Conservation (phyloP, 805 yeast species). For the Huiozyma naganishii region DNA sequence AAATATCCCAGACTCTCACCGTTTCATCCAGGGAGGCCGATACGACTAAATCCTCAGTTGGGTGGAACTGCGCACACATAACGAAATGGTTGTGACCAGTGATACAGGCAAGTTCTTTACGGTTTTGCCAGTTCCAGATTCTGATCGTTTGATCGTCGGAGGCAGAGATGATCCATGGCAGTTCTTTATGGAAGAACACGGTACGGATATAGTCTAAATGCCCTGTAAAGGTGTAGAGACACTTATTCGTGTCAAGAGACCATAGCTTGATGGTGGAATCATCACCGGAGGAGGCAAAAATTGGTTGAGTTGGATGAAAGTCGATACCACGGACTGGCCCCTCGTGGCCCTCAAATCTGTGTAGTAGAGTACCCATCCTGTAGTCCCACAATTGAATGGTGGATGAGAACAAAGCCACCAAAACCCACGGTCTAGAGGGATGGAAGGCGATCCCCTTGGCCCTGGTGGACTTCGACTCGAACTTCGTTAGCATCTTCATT, state of each 20-base stretch:
- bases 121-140: slow-evolving; percentile 99
- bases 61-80: slow-evolving; percentile 97
- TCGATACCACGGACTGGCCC: slow-evolving; percentile 95
- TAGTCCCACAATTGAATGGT: slow-evolving; percentile 99
- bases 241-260: slow-evolving; percentile 86
- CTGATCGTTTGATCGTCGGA: slow-evolving; percentile 98
- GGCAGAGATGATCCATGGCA: slow-evolving; percentile 94
- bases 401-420: slow-evolving; percentile 91
- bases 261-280: slow-evolving; percentile 92
- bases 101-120: slow-evolving; percentile 91
- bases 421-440: slow-evolving; percentile 87
- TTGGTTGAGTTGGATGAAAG: slow-evolving; percentile 96
- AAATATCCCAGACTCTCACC: slow-evolving; percentile 98
- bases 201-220: slow-evolving; percentile 94
- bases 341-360: slow-evolving; percentile 94
- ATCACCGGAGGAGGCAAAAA: slow-evolving; percentile 95
- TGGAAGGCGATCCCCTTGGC: slow-evolving; percentile 97
- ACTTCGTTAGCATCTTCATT: slow-evolving; percentile 83
- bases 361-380: slow-evolving; percentile 96
- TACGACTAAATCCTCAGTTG: slow-evolving; percentile 85
- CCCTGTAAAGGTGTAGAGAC: slow-evolving; percentile 83
- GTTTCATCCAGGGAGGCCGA: slow-evolving; percentile 96
- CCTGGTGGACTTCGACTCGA: slow-evolving; percentile 95
- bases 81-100: slow-evolving; percentile 98
- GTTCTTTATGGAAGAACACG: slow-evolving; percentile 85